A percentile compares a stretch with the other conserved stretches of the same genome.
Conservation (phyloP, 208 protist species). For the Crithidia sp. region DNA sequence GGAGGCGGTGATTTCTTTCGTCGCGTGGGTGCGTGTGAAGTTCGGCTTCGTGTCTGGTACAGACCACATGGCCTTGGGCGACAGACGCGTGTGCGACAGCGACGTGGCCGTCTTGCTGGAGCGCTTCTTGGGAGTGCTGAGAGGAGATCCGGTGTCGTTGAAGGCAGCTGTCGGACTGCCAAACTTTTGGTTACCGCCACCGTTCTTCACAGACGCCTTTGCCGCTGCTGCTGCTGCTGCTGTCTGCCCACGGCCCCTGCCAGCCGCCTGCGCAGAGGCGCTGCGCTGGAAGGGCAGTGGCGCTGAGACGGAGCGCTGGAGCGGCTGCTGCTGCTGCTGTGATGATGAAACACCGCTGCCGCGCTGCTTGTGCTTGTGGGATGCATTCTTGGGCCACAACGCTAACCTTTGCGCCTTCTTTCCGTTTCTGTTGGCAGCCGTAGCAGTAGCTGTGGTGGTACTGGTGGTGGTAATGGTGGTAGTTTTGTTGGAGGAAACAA, state of each 20-base stretch:
- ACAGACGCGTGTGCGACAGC: not conserved
- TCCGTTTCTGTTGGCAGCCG: not conserved
- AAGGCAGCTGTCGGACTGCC: too few species aligned
- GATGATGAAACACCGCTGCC: not conserved
- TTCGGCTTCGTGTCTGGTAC: not conserved
- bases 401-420: not conserved
- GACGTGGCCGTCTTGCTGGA: not conserved
- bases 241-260: not conserved
- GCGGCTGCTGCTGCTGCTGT: not conserved
- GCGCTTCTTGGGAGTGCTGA: not conserved
- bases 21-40: slow-evolving; percentile 36
- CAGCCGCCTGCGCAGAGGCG: not conserved
- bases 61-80: slow-evolving; percentile 22
- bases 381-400: not conserved
- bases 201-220: too few species aligned
- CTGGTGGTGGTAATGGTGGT: slow-evolving; percentile 6
- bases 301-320: slow-evolving; percentile 27
- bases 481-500: not conserved
- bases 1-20: not conserved
- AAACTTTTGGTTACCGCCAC: too few species aligned
- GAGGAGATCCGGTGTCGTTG: too few species aligned
- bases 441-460: not conserved
- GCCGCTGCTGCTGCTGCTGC: too few species aligned
- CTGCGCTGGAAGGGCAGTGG: slow-evolving; percentile 12
- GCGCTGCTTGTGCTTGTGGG: too few species aligned